These are phyloP conservation scores for maize (Zea mays) DNA, from an alignment of 176 grass and related monocot species.

Conservation along the genomic window DNA sequence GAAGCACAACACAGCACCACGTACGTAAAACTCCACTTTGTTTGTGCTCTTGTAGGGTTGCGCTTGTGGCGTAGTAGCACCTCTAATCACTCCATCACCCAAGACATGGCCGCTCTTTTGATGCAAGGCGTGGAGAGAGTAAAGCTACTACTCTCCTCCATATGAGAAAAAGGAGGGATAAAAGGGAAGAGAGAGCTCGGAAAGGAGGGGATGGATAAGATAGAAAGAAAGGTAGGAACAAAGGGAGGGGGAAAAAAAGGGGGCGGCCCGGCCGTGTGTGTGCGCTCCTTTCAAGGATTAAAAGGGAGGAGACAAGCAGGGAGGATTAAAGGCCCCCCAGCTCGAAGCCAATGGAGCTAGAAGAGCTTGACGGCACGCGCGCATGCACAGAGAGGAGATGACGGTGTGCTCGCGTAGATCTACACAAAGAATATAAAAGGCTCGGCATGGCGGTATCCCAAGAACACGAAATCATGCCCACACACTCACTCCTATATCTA, in stretches of 20 bases:
- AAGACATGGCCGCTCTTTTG: constrained; percentile 71
- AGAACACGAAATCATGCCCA: constrained; percentile 37
- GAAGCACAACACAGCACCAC: constrained; percentile 15
- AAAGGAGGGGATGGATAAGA: constrained; percentile 45
- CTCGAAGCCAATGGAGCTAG: constrained; percentile 59
- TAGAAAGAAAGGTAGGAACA: constrained; percentile 60
- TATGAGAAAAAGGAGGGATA: constrained; percentile 50
- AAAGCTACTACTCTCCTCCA: constrained; percentile 48
- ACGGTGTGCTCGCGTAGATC: constrained; percentile 48
- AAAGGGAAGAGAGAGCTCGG: constrained; percentile 44
- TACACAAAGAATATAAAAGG: constrained; percentile 52
- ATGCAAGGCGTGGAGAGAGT: constrained; percentile 46
- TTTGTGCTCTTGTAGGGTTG: constrained; percentile 74
- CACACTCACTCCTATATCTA: neutral
- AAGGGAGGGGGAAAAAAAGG: constrained; percentile 47
- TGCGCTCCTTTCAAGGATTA: constrained; percentile 89
- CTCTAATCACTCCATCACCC: constrained; percentile 53
- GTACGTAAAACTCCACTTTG: constrained; percentile 60
- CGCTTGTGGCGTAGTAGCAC: constrained; percentile 48
- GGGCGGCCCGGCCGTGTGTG: constrained; percentile 37
- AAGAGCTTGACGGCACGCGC: constrained; percentile 46
- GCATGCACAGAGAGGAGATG: constrained; percentile 39
- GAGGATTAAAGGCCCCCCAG: constrained; percentile 64
- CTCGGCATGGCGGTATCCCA: constrained; percentile 47
- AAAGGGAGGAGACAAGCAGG: constrained; percentile 58